A percentile compares a stretch with the other conserved stretches of the same genome.
Evolutionary conservation across 2,329 filamentous ascomycete species (phyloP).

Genomic region (Diplodia seriata): DNA sequence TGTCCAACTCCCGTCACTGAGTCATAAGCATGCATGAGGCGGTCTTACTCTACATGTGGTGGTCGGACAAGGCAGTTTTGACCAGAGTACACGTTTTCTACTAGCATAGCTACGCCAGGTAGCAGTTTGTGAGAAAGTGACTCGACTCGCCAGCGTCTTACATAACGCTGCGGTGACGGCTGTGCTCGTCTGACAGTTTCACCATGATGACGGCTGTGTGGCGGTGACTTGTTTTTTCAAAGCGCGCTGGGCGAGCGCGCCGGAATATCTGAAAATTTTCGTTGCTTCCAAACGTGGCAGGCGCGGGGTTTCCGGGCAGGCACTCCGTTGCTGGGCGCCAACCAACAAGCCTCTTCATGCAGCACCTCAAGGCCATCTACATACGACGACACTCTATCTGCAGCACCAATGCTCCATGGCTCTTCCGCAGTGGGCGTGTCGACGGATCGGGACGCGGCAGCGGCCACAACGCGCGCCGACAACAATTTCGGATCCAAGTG

Average conservation of each 20-base stretch:
- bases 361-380: not conserved
- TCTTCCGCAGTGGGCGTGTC: not conserved
- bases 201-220: not conserved
- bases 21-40: not conserved
- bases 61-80: not conserved
- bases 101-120: not conserved
- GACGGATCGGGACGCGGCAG: not conserved
- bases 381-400: not conserved
- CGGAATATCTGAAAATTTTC: not conserved
- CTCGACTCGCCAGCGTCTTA: not conserved
- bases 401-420: not conserved
- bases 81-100: not conserved
- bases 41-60: not conserved
- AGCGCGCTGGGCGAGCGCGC: not conserved
- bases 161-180: not conserved
- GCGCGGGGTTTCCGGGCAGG: not conserved
- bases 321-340: not conserved
- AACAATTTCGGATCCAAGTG: not conserved
- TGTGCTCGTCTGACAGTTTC: not conserved
- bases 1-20: not conserved
- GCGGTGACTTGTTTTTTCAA: not conserved
- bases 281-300: not conserved
- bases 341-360: not conserved
- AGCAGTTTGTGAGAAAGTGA: not conserved
- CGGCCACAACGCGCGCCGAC: not conserved